These are phyloP conservation scores for Boletus eberwhitei DNA, from an alignment of 768 basidiomycete species.

Conservation along the genomic window DNA sequence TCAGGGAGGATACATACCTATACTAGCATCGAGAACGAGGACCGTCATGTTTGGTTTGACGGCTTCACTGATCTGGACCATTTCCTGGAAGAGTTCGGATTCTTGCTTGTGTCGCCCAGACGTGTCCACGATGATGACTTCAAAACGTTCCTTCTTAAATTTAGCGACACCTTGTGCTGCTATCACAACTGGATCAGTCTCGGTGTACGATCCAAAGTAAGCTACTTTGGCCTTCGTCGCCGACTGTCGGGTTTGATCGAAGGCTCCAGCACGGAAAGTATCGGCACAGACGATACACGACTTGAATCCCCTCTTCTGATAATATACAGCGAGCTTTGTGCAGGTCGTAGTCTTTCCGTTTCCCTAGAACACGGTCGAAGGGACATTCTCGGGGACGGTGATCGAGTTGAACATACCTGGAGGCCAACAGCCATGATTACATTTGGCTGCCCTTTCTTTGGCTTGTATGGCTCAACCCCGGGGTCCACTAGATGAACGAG, in stretches of 20 bases:
- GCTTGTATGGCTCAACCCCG: slow-evolving; percentile 92
- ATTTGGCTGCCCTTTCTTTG: slow-evolving; percentile 90
- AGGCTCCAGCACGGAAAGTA: slow-evolving; percentile 98
- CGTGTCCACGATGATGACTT: slow-evolving; percentile 98
- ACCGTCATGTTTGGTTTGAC: slow-evolving; percentile 97
- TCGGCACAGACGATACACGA: slow-evolving; percentile 98
- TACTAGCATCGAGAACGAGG: slow-evolving; percentile 93
- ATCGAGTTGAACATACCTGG: slow-evolving; percentile 53
- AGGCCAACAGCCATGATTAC: slow-evolving; percentile 98
- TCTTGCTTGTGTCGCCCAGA: slow-evolving; percentile 98
- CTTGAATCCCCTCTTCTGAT: slow-evolving; percentile 95
- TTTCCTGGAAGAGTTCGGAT: slow-evolving; percentile 93
- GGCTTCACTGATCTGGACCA: slow-evolving; percentile 93
- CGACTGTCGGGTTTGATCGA: slow-evolving; percentile 98
- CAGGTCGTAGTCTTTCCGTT: slow-evolving; percentile 99
- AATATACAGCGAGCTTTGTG: slow-evolving; percentile 97
- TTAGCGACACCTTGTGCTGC: slow-evolving; percentile 93
- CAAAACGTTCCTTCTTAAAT: slow-evolving; percentile 98
- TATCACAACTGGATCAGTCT: slow-evolving; percentile 95
- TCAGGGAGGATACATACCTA: slow-evolving; percentile 48
- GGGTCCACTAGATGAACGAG: slow-evolving; percentile 94
- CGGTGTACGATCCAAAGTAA: slow-evolving; percentile 98
- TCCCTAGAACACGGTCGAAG: slow-evolving; percentile 50
- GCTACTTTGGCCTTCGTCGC: slow-evolving; percentile 98
- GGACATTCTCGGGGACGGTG: not conserved